phyloP scores from a whole-genome alignment of 1,284 basidiomycete genomes.

The Cutaneotrichosporon dermatis region DNA sequence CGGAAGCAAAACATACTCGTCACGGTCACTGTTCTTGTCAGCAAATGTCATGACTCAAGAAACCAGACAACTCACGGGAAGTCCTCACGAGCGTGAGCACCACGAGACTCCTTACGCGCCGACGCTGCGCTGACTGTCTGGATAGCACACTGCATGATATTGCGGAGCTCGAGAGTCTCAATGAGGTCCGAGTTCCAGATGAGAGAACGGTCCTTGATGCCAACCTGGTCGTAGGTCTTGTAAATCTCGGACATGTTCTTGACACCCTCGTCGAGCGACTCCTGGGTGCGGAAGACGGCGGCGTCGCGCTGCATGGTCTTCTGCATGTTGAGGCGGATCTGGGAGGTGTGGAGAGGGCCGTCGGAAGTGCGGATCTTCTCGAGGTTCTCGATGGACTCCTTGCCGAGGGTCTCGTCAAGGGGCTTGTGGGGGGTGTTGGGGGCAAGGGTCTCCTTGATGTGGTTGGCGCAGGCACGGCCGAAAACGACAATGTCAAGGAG shows the following conservation, averaged over 20 bases:
- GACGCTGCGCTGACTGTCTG: conserved; percentile 83
- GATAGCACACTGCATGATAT: conserved; percentile 88
- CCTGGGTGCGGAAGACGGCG: conserved; percentile 88
- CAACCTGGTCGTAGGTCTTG: conserved; percentile 81
- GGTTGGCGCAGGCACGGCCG: conserved; percentile 96
- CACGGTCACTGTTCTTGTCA: too few relatives aligned
- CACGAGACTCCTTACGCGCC: conserved; percentile 66
- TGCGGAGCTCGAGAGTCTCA: conserved; percentile 95
- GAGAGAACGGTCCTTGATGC: conserved; percentile 96
- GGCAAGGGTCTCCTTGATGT: conserved; percentile 86
- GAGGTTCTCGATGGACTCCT: conserved; percentile 79
- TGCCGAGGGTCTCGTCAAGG: conserved; percentile 82
- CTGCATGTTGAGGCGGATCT: conserved; percentile 93
- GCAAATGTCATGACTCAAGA: too few relatives aligned
- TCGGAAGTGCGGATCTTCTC: conserved; percentile 81
- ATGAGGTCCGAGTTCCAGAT: conserved; percentile 99
- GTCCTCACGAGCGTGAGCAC: conserved; percentile 59
- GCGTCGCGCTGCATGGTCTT: conserved; percentile 97
- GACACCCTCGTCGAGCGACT: conserved; percentile 87
- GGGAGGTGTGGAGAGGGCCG: conserved; percentile 79
- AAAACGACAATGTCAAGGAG: conserved; percentile 99
- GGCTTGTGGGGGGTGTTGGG: conserved; percentile 89
- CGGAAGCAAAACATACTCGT: too few relatives aligned
- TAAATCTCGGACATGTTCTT: conserved; percentile 79
- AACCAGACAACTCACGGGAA: conserved; percentile 53